Percentiles rank a stretch among this genome's conserved stretches.
phyloP scores from a whole-genome alignment of 305 asterid genomes.

The Caryopteris hybrid region DNA sequence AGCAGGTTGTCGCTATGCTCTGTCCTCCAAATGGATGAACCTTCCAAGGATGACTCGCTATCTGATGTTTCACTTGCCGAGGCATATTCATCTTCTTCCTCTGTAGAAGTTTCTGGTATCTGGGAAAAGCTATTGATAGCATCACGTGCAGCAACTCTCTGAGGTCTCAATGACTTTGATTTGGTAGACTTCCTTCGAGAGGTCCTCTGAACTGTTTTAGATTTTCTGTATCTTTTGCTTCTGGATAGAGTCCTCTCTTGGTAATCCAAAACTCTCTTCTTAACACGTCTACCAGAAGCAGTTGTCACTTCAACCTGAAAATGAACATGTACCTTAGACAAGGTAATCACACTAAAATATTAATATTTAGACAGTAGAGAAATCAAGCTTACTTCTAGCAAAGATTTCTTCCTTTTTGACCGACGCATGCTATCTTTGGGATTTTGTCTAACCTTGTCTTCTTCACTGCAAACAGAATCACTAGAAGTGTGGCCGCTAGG shows the following conservation, averaged over 20 bases:
- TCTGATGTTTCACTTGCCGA: conserved; percentile 58
- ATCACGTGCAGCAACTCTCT: conserved; percentile 66
- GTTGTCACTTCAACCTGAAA: conserved; percentile 57
- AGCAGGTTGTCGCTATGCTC: conserved; percentile 29
- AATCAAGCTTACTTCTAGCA: conserved; percentile 58
- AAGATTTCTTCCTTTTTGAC: conserved; percentile 68
- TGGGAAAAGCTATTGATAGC: conserved; percentile 53
- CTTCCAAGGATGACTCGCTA: conserved; percentile 50
- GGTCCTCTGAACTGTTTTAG: conserved; percentile 37
- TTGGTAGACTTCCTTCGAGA: conserved; percentile 51
- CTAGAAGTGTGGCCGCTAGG: conserved; percentile 50
- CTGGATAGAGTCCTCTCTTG: conserved; percentile 57
- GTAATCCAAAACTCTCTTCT: conserved; percentile 54
- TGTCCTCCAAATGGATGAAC: conserved; percentile 34
- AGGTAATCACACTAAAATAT: conserved; percentile 25
- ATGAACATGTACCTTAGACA: conserved; percentile 28
- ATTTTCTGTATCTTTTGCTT: conserved; percentile 52
- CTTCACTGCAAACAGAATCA: conserved; percentile 65
- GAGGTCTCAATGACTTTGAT: conserved; percentile 67
- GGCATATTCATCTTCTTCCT: conserved; percentile 57
- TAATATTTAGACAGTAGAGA: too few species aligned
- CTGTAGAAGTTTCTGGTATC: conserved; percentile 54
- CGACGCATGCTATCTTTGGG: conserved; percentile 58
- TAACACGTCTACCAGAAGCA: conserved; percentile 55
- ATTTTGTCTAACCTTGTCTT: conserved; percentile 38